Conservation (phyloP, 768 basidiomycete species). For the Calvatia gigantea region DNA sequence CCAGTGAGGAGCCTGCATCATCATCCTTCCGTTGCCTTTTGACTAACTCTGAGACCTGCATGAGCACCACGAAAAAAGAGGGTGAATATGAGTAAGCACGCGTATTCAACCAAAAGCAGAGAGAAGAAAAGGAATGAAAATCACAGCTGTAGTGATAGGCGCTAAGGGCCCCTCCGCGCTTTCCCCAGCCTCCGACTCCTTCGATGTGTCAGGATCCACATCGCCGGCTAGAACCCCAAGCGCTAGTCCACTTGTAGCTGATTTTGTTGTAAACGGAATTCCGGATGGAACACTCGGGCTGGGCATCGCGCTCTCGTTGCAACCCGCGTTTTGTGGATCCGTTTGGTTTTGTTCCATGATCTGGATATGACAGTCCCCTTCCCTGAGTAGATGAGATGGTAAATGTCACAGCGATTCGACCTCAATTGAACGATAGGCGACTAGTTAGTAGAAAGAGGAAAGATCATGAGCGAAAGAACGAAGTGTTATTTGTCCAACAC, state of each 20-base stretch:
- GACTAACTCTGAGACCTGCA: neutral
- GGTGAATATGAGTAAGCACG: neutral
- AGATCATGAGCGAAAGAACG: neutral
- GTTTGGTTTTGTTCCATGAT: constrained; percentile 1
- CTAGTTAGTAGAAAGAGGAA: neutral
- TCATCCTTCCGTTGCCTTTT: neutral
- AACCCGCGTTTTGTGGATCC: neutral
- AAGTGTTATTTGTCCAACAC: neutral
- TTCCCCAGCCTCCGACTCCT: neutral
- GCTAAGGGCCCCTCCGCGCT: neutral
- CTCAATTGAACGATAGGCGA: neutral
- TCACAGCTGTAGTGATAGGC: constrained; percentile 3
- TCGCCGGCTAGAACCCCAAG: neutral
- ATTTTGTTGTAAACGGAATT: neutral
- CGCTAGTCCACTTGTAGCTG: neutral
- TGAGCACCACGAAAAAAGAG: neutral
- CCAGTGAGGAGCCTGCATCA: neutral
- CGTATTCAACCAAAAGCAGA: neutral
- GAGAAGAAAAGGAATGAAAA: constrained; percentile 2
- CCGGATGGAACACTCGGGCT: neutral
- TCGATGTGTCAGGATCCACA: neutral
- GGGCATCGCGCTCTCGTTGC: neutral
- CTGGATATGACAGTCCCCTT: neutral
- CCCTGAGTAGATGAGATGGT: neutral
- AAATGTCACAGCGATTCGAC: neutral